Evolutionary conservation across 805 yeast species (phyloP).

Genomic region (Jamesozyma rosinii): DNA sequence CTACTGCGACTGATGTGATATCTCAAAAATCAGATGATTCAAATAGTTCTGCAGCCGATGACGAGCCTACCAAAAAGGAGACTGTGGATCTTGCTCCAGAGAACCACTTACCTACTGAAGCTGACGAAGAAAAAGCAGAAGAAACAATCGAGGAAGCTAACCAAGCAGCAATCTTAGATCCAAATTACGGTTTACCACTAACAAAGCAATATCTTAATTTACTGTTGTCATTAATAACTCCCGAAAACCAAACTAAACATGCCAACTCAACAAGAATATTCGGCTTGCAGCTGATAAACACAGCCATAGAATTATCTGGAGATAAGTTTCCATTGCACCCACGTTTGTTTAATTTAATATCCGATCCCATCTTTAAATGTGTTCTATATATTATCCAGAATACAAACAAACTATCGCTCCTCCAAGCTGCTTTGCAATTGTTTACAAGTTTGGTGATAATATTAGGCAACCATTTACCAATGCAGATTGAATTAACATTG

Average conservation of each 20-base stretch:
- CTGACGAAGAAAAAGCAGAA: slow-evolving; percentile 3
- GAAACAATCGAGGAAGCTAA: slow-evolving; percentile 4
- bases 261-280: slow-evolving; percentile 80
- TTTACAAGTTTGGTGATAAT: slow-evolving; percentile 65
- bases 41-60: neutral
- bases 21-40: neutral
- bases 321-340: slow-evolving; percentile 49
- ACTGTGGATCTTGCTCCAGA: neutral
- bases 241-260: slow-evolving; percentile 73
- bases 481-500: slow-evolving; percentile 72
- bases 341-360: slow-evolving; percentile 53
- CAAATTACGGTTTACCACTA: slow-evolving; percentile 62
- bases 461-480: slow-evolving; percentile 53
- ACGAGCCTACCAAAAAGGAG: neutral
- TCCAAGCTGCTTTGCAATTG: slow-evolving; percentile 67
- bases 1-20: slow-evolving; percentile 1
- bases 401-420: slow-evolving; percentile 56
- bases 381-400: slow-evolving; percentile 70
- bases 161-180: slow-evolving; percentile 13
- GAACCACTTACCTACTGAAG: neutral
- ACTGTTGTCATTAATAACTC: slow-evolving; percentile 69
- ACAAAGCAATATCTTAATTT: slow-evolving; percentile 69
- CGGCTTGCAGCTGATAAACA: slow-evolving; percentile 66
- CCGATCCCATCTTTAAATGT: slow-evolving; percentile 80
- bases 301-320: slow-evolving; percentile 78